Conservation (phyloP, 2,329 filamentous ascomycete genomes). For the Bipolaris victoriae region DNA sequence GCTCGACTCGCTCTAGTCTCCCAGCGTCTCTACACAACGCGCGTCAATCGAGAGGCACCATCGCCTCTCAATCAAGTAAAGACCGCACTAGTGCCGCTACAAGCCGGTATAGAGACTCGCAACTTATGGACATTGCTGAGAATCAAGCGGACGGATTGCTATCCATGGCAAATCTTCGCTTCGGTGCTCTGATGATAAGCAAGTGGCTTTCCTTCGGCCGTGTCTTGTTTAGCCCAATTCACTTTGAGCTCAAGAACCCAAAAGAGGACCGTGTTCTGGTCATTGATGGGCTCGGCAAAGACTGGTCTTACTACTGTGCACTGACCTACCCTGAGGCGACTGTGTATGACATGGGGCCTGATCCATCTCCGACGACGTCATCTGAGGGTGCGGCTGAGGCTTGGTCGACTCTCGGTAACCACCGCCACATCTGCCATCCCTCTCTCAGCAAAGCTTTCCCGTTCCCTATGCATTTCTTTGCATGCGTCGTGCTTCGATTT, state of each 20-base stretch:
- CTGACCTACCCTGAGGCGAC: constrained; percentile 77
- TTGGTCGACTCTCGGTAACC: constrained; percentile 62
- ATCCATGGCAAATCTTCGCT: constrained; percentile 74
- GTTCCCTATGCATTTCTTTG: constrained; percentile 77
- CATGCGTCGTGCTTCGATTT: constrained; percentile 77
- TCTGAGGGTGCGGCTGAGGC: constrained; percentile 31
- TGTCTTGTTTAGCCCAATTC: constrained; percentile 79
- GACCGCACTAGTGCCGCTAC: constrained; percentile 42
- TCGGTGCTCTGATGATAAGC: constrained; percentile 82
- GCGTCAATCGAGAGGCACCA: constrained; percentile 42
- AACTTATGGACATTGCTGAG: constrained; percentile 57
- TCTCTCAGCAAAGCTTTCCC: constrained; percentile 71
- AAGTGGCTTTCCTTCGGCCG: constrained; percentile 88
- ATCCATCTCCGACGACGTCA: constrained; percentile 29
- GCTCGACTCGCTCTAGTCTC: constrained; percentile 45
- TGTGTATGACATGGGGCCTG: constrained; percentile 71
- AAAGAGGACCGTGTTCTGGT: constrained; percentile 72
- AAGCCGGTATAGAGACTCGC: constrained; percentile 60
- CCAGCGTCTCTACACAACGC: constrained; percentile 40
- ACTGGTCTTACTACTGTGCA: constrained; percentile 87
- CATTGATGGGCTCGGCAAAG: constrained; percentile 84
- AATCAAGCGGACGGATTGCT: constrained; percentile 47
- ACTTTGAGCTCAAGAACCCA: constrained; percentile 69
- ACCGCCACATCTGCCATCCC: constrained; percentile 74
- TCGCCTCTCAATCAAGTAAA: constrained; percentile 42